These are phyloP conservation scores for Suhomyces chickasaworum DNA, from an alignment of 1,139 yeast genomes.

Conservation along the genomic window DNA sequence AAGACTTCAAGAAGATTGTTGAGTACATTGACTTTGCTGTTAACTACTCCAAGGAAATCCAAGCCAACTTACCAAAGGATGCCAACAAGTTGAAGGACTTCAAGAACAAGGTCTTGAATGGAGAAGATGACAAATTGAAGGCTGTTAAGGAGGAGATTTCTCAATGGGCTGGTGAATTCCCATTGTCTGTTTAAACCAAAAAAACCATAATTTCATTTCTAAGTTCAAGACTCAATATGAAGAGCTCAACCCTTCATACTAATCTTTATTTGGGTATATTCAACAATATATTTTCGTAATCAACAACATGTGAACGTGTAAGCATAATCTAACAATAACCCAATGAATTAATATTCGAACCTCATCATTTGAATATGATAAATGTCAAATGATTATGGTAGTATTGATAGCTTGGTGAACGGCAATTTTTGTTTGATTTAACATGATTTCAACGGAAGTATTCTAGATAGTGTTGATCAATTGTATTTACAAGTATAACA, in stretches of 20 bases:
- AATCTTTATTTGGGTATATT: constrained; percentile 13
- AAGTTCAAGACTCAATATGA: constrained; percentile 6
- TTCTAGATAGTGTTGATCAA: no score
- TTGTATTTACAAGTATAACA: no score
- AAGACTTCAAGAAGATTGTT: constrained; percentile 82
- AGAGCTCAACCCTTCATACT: constrained; percentile 15
- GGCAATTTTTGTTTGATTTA: no score
- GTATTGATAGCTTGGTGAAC: no score
- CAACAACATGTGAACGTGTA: not conserved
- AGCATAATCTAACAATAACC: no score
- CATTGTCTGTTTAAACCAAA: constrained; percentile 67
- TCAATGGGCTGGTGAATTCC: constrained; percentile 92
- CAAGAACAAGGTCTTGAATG: constrained; percentile 74
- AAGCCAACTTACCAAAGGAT: constrained; percentile 74
- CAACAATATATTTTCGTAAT: constrained; percentile 14
- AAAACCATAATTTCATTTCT: constrained; percentile 12
- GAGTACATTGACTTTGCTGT: constrained; percentile 84
- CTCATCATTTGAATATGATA: no score
- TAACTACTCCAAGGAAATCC: constrained; percentile 73
- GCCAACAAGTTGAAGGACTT: constrained; percentile 94
- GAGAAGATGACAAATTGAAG: constrained; percentile 63
- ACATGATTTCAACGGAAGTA: no score
- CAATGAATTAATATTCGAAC: no score
- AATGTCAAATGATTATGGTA: no score
- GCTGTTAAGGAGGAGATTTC: constrained; percentile 76